phyloP scores from a whole-genome alignment of 1,284 basidiomycete species.

The Malassezia dermatis region DNA sequence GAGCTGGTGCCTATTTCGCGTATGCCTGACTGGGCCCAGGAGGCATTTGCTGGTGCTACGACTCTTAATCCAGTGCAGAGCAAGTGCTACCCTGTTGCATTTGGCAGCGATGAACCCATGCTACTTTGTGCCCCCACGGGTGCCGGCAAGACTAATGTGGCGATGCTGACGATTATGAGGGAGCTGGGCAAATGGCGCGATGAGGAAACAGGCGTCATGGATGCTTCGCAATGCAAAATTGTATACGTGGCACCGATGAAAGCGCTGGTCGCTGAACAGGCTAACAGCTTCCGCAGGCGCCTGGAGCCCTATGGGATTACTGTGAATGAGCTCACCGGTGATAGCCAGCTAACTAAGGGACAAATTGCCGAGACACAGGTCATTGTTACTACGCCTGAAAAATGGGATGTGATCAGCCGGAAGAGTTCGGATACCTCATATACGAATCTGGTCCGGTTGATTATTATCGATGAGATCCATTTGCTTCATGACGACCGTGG shows the following conservation, averaged over 20 bases:
- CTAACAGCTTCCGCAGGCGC: conserved; percentile 54
- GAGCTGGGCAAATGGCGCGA: conserved; percentile 51
- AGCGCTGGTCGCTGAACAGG: conserved; percentile 46
- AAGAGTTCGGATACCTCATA: conserved; percentile 95
- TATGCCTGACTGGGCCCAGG: conserved; percentile 70
- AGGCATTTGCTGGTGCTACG: conserved; percentile 53
- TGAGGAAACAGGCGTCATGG: conserved; percentile 70
- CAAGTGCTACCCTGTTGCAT: conserved; percentile 68
- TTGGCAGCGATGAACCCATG: conserved; percentile 80
- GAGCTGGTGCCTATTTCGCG: conserved; percentile 66
- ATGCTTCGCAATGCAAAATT: conserved; percentile 86
- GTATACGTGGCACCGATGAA: conserved; percentile 98
- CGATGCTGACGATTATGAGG: conserved; percentile 59
- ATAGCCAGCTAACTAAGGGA: conserved; percentile 94
- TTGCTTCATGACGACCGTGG: conserved; percentile 95
- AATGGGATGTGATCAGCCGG: conserved; percentile 91
- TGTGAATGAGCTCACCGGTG: conserved; percentile 91
- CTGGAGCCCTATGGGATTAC: conserved; percentile 71
- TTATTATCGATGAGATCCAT: conserved; percentile 98
- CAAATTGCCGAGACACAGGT: conserved; percentile 96
- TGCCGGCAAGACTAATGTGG: conserved; percentile 99
- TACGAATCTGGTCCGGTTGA: conserved; percentile 87
- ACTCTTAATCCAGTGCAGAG: conserved; percentile 73
- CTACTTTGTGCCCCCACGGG: conserved; percentile 95
- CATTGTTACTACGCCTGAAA: conserved; percentile 97